Base-by-base conservation (phyloP, 1,139 yeast species). In the Kodamaea plutei region DNA sequence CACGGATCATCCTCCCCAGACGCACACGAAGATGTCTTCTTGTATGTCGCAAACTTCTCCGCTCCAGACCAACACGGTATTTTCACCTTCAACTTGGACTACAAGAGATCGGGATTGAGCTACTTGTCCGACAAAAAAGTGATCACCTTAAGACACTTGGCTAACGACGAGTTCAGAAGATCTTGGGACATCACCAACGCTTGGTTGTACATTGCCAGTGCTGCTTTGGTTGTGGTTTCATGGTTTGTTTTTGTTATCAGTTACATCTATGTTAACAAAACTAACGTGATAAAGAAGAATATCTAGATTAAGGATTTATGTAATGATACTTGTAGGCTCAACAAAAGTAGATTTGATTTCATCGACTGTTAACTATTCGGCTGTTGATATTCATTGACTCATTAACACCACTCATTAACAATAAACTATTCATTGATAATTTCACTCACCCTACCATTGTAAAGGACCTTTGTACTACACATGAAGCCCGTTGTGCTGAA, bases 61-160 rank as follows among this genome's bases (percentile, higher is more conserved):
- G 61, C 88, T 29, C 98, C 98, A 14, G 97, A 91, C 56, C 96
- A 89, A 52, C 95, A 91, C 54, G 99, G 99, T 36, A 84, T 91
- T 75, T 93, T 88, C 61, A 85, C 96, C 4, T 87, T 87, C 58
- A 73, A 74, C 41, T 69, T 84, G 30, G 83, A 83, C 48, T 89
- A 89, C 64, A 75, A 76, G 56, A 78, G 95, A 51, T 66, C 76
- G n/a, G 97, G 97, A 6, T 67, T 73, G 44, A 70, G 84, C 18
- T 87, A 67, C 56, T 57, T 91, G 38, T 66, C 67, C 12, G 85
- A 82, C 48, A 71, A 74, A 40, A 70, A 71, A 37, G 79, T 83
- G 11, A 88, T 88, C 28, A 79, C 97, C 2, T 81, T 93, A 29
- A 79, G 98, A 56, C 97, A 93, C 58, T 73, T 85, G 51, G 96